These are phyloP conservation scores for Tricholoma bakamatsutake DNA, from an alignment of 768 basidiomycete species.

Conservation along the genomic window DNA sequence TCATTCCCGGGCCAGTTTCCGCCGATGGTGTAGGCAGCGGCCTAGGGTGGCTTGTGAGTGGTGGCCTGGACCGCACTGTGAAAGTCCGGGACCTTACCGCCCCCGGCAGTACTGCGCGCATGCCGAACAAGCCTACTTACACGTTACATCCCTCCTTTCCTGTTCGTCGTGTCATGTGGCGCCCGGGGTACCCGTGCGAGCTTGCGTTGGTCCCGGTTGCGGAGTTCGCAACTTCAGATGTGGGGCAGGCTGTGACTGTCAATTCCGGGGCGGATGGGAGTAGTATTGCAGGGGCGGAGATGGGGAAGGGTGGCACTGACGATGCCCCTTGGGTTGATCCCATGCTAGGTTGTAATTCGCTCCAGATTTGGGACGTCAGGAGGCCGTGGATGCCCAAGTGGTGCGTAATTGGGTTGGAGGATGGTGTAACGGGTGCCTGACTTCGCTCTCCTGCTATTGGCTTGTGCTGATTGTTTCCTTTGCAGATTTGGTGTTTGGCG, in stretches of 20 bases:
- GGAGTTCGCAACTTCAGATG: constrained; percentile 31
- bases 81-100: constrained; percentile 77
- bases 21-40: constrained; percentile 26
- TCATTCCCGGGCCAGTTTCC: constrained; percentile 4
- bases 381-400: constrained; percentile 81
- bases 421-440: constrained; percentile 64
- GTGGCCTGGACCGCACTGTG: constrained; percentile 72
- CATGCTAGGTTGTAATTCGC: constrained; percentile 48
- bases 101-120: constrained; percentile 37
- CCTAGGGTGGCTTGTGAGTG: constrained; percentile 74
- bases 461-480: background rate
- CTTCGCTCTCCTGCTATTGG: background rate
- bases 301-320: constrained; percentile 3
- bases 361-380: constrained; percentile 87
- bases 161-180: constrained; percentile 69
- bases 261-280: constrained; percentile 15
- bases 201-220: constrained; percentile 68
- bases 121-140: constrained; percentile 61
- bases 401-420: constrained; percentile 66
- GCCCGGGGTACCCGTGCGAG: constrained; percentile 72
- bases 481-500: constrained; percentile 63
- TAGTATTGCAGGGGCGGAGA: constrained; percentile 2
- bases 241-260: constrained; percentile 11
- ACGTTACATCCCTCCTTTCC: constrained; percentile 71
- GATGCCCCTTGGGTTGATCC: constrained; percentile 7